Conservation (phyloP, 306 rosid species). For the Herpetospermum pedunculosum region DNA sequence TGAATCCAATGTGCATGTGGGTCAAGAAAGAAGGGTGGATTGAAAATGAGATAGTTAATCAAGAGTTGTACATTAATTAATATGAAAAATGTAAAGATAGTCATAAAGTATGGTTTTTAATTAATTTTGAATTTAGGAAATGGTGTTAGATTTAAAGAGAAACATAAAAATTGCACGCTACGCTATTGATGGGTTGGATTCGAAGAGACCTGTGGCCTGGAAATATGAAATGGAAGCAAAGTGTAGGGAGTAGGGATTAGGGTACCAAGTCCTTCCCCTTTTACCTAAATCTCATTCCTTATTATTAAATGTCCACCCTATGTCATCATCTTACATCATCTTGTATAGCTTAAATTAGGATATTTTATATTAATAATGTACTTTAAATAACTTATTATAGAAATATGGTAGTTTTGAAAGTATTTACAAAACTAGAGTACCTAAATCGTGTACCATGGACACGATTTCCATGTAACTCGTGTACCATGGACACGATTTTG, state of each 20-base stretch:
- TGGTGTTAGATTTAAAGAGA: background rate
- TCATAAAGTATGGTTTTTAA: background rate
- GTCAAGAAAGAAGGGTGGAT: background rate
- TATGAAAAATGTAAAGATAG: background rate
- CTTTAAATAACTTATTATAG: too few relatives aligned
- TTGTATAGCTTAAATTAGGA: too few relatives aligned
- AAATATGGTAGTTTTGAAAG: too few relatives aligned
- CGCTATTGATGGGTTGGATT: constrained; percentile 4
- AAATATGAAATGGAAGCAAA: background rate
- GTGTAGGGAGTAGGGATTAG: background rate
- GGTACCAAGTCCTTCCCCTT: background rate
- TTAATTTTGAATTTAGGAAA: background rate
- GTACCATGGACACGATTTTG: too few relatives aligned
- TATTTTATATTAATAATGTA: too few relatives aligned
- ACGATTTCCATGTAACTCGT: too few relatives aligned
- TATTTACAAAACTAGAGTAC: too few relatives aligned
- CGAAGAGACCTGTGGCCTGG: background rate
- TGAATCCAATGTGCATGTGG: background rate
- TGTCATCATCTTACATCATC: background rate
- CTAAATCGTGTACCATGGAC: too few relatives aligned
- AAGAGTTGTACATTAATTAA: background rate
- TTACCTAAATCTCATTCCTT: background rate
- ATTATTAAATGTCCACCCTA: background rate
- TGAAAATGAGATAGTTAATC: background rate
- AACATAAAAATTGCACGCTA: background rate